phyloP scores from a whole-genome alignment of 1,284 basidiomycete species.

The Pseudozyma tsukubaensis region DNA sequence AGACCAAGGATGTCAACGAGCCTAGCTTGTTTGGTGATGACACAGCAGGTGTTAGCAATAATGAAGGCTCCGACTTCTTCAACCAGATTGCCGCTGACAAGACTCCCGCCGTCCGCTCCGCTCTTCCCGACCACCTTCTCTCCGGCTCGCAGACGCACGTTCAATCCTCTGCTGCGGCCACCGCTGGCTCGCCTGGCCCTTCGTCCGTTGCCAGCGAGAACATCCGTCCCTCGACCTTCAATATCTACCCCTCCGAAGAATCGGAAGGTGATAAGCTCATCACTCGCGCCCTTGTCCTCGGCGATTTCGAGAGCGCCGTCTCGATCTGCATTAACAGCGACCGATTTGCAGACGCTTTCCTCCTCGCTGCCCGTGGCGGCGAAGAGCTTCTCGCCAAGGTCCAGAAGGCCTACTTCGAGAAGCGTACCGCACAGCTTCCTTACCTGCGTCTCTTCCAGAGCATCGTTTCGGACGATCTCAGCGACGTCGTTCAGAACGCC shows the following conservation, averaged over 20 bases:
- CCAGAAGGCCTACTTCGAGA: conserved; percentile 93
- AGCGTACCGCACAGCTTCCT: conserved; percentile 79
- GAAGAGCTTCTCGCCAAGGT: conserved; percentile 87
- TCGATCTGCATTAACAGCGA: conserved; percentile 89
- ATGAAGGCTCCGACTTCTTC: conserved; percentile 87
- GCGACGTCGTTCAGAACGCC: conserved; percentile 94
- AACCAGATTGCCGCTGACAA: conserved; percentile 74
- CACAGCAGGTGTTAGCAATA: conserved; percentile 71
- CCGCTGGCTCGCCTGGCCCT: conserved; percentile 59
- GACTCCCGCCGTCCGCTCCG: conserved; percentile 69
- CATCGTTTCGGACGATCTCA: conserved; percentile 90
- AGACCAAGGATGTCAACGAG: conserved; percentile 67
- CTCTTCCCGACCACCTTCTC: conserved; percentile 75
- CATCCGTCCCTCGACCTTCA: conserved; percentile 78
- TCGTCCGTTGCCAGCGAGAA: conserved; percentile 83
- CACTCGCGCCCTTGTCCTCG: conserved; percentile 91
- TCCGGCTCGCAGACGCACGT: conserved; percentile 73
- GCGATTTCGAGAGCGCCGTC: conserved; percentile 93
- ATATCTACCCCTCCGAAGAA: conserved; percentile 89
- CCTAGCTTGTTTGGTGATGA: conserved; percentile 91
- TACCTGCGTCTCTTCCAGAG: conserved; percentile 96
- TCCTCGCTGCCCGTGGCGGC: conserved; percentile 91
- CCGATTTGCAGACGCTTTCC: conserved; percentile 91
- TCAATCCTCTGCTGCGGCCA: conserved; percentile 72
- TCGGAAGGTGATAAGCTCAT: conserved; percentile 88